These are phyloP conservation scores for Eucalyptus cloeziana DNA, from an alignment of 345 rosid species.

Conservation along the genomic window DNA sequence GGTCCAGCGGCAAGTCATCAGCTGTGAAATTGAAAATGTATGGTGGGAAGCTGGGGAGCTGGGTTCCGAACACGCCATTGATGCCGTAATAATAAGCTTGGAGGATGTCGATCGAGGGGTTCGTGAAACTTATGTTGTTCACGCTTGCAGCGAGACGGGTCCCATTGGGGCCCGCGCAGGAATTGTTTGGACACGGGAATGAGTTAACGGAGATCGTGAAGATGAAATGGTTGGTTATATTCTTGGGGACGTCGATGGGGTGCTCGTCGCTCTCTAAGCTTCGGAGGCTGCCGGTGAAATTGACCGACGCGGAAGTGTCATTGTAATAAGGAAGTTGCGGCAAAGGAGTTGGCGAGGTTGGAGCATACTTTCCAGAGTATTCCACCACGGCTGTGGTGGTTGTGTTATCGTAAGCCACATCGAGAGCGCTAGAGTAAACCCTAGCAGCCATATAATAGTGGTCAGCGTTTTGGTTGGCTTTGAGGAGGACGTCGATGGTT, in stretches of 20 bases:
- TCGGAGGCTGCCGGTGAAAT: conserved; percentile 9
- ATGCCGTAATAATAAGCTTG: conserved; percentile 23
- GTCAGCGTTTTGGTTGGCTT: conserved; percentile 3
- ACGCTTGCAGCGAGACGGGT: conserved; percentile 19
- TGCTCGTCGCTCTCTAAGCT: neutral
- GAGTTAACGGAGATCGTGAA: conserved; percentile 8
- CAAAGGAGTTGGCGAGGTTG: neutral
- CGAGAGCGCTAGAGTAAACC: neutral
- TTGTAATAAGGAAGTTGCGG: conserved; percentile 7
- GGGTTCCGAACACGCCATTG: conserved; percentile 2
- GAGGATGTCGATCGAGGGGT: conserved; percentile 13
- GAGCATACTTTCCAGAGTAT: conserved; percentile 1
- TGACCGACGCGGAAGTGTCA: conserved; percentile 6
- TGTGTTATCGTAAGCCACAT: neutral
- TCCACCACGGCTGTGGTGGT: conserved; percentile 1
- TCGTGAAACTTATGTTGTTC: conserved; percentile 27
- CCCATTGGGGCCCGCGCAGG: conserved; percentile 13
- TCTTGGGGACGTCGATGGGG: conserved; percentile 4
- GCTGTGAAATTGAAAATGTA: conserved; percentile 3
- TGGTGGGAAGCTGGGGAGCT: conserved; percentile 3
- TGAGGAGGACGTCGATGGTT: conserved; percentile 14
- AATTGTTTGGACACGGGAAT: conserved; percentile 6
- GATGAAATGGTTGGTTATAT: neutral
- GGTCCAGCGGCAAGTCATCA: neutral
- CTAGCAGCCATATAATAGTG: conserved; percentile 6